Conservation (phyloP, 495 filamentous ascomycete genomes). For the Neurospora pannonica region DNA sequence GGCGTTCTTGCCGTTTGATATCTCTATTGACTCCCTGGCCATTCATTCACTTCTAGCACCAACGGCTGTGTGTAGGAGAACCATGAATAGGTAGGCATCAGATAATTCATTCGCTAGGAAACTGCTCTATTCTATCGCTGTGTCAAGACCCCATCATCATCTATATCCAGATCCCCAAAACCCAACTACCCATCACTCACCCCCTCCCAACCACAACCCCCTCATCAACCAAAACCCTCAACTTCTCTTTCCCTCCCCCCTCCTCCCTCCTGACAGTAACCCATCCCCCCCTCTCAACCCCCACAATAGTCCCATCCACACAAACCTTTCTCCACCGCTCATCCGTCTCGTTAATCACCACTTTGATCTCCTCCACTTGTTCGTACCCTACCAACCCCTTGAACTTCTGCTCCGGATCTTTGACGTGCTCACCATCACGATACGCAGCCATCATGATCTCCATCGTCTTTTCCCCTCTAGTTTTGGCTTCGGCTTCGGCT, state of each 20-base stretch:
- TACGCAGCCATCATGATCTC: slow-evolving; percentile 70
- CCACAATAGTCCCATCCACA: slow-evolving; percentile 78
- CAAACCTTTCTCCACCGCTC: slow-evolving; percentile 74
- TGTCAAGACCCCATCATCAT: neutral
- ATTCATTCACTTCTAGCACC: neutral
- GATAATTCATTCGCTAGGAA: neutral
- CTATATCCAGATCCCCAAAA: neutral
- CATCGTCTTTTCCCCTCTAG: slow-evolving; percentile 52
- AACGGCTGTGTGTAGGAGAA: neutral
- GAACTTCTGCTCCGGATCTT: slow-evolving; percentile 15
- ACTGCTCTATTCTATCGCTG: neutral
- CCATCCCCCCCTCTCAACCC: slow-evolving; percentile 59
- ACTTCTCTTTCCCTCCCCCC: slow-evolving; percentile 4
- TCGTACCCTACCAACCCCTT: slow-evolving; percentile 52
- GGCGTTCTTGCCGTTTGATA: neutral
- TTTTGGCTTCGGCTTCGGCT: neutral
- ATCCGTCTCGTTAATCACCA: slow-evolving; percentile 56
- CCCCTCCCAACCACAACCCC: neutral
- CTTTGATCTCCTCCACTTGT: slow-evolving; percentile 48
- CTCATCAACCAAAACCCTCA: slow-evolving; percentile 28
- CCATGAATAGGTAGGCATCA: neutral
- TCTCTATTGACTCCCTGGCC: neutral
- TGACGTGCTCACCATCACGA: slow-evolving; percentile 56
- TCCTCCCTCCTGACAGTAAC: slow-evolving; percentile 45
- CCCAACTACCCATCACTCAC: neutral